Base-by-base conservation (phyloP, 1,284 basidiomycete genomes). In the Mycena citricolor region DNA sequence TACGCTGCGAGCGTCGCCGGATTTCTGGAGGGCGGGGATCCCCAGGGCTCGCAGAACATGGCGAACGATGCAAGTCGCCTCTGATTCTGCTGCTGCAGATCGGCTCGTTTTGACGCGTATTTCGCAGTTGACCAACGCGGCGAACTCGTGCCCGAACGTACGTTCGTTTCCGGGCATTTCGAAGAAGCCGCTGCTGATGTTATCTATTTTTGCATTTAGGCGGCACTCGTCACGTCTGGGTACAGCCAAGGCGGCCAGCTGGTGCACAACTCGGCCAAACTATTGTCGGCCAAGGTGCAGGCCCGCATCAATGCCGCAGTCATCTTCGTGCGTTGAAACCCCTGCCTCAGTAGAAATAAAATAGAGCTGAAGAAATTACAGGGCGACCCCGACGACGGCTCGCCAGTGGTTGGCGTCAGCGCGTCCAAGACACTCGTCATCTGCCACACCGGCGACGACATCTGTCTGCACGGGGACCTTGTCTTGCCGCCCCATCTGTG, bases 1-100 rank as follows among this genome's bases (percentile, higher is more conserved):
- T 51, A 51, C 13, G 10, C 49, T 0, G 49, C 45, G 5, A 14
- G 25, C 23, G 41, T 51, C 17, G 30, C 32, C 10, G 49, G 49
- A 8, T 51, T 47, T 39, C 38, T 51, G 13, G 44, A 44, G 16
- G 49, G 44, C 4, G 49, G 41, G 29, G 49, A 51, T 34, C 49
- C 49, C 2, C 34, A 37, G 11, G 49, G 49, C 16, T 51, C 49
- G 10, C 12, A n/a, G 16, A 33, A 38, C 13, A 51, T 47, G 49
- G 49, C 45, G 2, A 23, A 39, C 16, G 30, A 38, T 20, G 30
- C 25, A 16, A 29, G 47, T 28, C 14, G 14, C 5, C 12, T 29
- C 12, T 10, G 12, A 20, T 25, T 13, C 14, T 28, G 11, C 22
- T 2, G 8, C 20, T 13, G 12, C 25, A 8, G 11, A 20, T 22